Evolutionary conservation across 345 rosid species (phyloP).

Genomic region (Psidium friedrichsthalianum): DNA sequence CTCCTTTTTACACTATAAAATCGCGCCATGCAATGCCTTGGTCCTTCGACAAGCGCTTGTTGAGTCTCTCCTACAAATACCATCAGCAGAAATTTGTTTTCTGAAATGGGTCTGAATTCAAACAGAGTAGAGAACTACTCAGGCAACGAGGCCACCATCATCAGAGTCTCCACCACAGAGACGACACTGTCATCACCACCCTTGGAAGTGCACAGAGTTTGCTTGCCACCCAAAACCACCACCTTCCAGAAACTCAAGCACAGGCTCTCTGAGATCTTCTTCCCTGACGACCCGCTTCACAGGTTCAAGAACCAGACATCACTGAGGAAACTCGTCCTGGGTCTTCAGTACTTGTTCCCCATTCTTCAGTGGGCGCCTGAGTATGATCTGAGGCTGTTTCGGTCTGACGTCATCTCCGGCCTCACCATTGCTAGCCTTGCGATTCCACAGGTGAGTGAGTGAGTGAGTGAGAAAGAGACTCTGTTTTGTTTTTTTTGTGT

Average conservation of each 20-base stretch:
- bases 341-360: slow-evolving; percentile 66
- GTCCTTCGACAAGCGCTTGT: not conserved
- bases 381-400: slow-evolving; percentile 46
- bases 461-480: not conserved
- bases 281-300: slow-evolving; percentile 93
- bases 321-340: slow-evolving; percentile 40
- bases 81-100: not conserved
- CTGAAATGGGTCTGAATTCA: slow-evolving; percentile 13
- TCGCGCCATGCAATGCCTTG: not conserved
- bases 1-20: not conserved
- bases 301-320: slow-evolving; percentile 70
- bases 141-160: slow-evolving; percentile 12
- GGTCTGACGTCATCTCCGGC: slow-evolving; percentile 89
- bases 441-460: slow-evolving; percentile 82
- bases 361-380: slow-evolving; percentile 72
- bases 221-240: slow-evolving; percentile 56
- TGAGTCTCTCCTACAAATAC: not conserved
- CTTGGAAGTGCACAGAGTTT: slow-evolving; percentile 59
- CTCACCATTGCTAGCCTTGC: slow-evolving; percentile 99
- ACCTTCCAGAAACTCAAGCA: slow-evolving; percentile 54
- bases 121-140: slow-evolving; percentile 40
- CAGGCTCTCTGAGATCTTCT: slow-evolving; percentile 59
- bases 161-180: not conserved
- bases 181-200: not conserved
- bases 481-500: not conserved